Percentiles rank a stretch among this genome's conserved stretches.
Conservation (phyloP, 345 rosid species). For the Citrus inodora region DNA sequence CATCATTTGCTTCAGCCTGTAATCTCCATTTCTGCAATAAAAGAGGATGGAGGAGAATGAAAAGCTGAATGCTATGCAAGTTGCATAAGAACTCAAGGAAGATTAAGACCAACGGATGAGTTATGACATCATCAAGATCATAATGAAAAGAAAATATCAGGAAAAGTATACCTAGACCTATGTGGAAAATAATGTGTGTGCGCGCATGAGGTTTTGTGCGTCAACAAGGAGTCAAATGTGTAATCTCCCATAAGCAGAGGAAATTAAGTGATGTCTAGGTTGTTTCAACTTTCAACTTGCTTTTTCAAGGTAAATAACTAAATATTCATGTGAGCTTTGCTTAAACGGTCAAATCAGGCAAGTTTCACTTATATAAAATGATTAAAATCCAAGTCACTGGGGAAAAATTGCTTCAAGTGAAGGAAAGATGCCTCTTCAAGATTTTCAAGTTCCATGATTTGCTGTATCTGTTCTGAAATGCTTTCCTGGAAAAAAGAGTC, state of each 20-base stretch:
- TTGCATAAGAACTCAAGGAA: neutral
- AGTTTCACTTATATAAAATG: neutral
- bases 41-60: neutral
- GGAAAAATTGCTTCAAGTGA: neutral
- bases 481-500: constrained; percentile 52
- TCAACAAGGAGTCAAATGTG: neutral
- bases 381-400: neutral
- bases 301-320: neutral
- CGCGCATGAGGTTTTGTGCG: neutral
- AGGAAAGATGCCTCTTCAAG: constrained; percentile 73
- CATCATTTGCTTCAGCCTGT: constrained; percentile 94
- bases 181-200: neutral
- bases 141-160: neutral
- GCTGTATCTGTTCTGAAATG: constrained; percentile 77
- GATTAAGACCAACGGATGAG: neutral
- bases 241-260: neutral
- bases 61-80: neutral
- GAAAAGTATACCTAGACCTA: neutral
- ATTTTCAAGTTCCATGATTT: constrained; percentile 92
- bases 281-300: neutral
- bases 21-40: constrained; percentile 72
- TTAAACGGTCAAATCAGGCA: neutral
- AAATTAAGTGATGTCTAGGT: neutral
- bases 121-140: neutral
- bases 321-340: neutral